phyloP scores from a whole-genome alignment of 208 protist genomes.

The Phytomonas sp. region DNA sequence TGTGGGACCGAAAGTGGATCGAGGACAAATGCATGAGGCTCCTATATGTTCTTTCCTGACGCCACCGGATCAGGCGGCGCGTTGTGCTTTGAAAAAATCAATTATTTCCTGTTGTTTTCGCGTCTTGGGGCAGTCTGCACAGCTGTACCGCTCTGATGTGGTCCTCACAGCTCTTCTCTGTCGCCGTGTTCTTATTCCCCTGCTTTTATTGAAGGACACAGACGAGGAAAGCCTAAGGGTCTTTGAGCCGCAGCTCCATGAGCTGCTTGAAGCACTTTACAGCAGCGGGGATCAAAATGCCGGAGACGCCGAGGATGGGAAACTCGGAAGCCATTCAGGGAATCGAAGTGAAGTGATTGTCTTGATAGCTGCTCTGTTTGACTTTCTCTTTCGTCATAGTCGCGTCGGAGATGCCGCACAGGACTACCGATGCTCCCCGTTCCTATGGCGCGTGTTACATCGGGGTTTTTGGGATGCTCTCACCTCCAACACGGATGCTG shows the following conservation, averaged over 20 bases:
- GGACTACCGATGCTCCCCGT: conserved; percentile 58
- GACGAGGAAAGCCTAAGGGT: conserved; percentile 18
- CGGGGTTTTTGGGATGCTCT: conserved; percentile 38
- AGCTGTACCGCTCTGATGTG: conserved; percentile 7
- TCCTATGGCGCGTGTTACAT: conserved; percentile 56
- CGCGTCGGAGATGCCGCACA: background rate
- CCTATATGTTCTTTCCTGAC: too few species aligned
- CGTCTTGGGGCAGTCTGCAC: background rate
- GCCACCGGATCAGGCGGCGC: too few species aligned
- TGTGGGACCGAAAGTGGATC: too few species aligned
- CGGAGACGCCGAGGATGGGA: background rate
- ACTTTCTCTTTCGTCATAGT: conserved; percentile 62
- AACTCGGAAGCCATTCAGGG: background rate
- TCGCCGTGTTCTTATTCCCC: conserved; percentile 64
- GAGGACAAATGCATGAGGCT: too few species aligned
- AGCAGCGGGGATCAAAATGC: background rate
- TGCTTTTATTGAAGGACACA: conserved; percentile 31
- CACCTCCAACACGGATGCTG: conserved; percentile 30
- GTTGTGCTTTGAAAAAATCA: too few species aligned
- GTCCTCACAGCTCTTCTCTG: conserved; percentile 35
- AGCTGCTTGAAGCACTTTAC: conserved; percentile 9
- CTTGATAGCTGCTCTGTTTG: conserved; percentile 74
- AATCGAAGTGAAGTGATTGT: conserved; percentile 57
- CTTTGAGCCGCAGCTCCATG: conserved; percentile 21
- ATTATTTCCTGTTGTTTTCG: conserved; percentile 2